Percentiles rank a stretch among this genome's conserved stretches.
Conservation (phyloP, 768 basidiomycete species). For the Pisolithus tinctorius region DNA sequence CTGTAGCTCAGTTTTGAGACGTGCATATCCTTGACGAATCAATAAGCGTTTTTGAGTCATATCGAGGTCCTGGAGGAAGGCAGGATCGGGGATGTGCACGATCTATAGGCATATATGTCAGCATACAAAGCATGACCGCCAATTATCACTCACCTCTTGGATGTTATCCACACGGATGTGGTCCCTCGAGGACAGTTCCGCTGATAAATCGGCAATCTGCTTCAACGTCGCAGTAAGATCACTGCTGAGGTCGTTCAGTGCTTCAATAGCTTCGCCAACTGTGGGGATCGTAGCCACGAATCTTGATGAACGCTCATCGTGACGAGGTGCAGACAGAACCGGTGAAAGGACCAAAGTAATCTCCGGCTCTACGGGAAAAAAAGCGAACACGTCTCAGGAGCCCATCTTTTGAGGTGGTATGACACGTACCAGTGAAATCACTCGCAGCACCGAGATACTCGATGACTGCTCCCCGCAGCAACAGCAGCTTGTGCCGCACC, state of each 20-base stretch:
- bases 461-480: constrained; percentile 55
- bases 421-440: constrained; percentile 54
- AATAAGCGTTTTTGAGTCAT: constrained; percentile 61
- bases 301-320: constrained; percentile 51
- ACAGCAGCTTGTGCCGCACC: constrained; percentile 48
- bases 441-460: constrained; percentile 66
- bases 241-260: constrained; percentile 53
- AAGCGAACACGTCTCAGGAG: neutral
- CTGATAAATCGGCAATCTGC: constrained; percentile 60
- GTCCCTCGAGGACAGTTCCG: constrained; percentile 68
- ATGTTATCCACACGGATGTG: constrained; percentile 65
- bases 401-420: no score
- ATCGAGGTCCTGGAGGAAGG: constrained; percentile 60
- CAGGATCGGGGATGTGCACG: constrained; percentile 42
- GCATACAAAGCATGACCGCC: neutral
- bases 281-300: constrained; percentile 72
- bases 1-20: constrained; percentile 33
- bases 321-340: constrained; percentile 47
- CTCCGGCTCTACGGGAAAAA: constrained; percentile 48
- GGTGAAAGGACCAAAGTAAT: constrained; percentile 69
- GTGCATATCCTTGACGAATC: constrained; percentile 55
- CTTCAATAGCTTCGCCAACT: constrained; percentile 65
- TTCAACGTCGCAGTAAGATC: constrained; percentile 57
- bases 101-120: constrained; percentile 30
- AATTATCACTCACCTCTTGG: constrained; percentile 46